A percentile compares a stretch with the other conserved stretches of the same genome.
Evolutionary conservation across 768 basidiomycete species (phyloP).

Genomic region (Mycena indigotica): DNA sequence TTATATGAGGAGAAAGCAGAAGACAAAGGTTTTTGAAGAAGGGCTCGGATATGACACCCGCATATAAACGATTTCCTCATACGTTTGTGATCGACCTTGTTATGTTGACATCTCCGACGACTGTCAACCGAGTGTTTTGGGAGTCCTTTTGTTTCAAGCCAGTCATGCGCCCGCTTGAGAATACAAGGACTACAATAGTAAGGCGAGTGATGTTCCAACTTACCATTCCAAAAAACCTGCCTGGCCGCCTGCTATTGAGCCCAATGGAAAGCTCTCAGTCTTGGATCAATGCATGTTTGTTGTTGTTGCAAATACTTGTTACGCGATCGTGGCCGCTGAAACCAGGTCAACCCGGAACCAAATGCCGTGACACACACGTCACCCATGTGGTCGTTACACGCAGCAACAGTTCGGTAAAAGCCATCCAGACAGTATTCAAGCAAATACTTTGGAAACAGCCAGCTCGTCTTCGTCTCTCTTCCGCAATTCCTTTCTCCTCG

Average conservation of each 20-base stretch:
- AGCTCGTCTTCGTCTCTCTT: constrained; percentile 74
- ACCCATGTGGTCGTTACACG: background rate
- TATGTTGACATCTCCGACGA: background rate
- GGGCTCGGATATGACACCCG: background rate
- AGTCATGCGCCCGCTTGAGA: background rate
- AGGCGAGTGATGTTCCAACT: background rate
- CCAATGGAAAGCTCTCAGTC: no score
- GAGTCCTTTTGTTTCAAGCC: background rate
- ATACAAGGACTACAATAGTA: background rate
- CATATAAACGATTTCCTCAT: background rate
- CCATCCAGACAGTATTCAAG: constrained; percentile 44
- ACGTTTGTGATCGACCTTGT: background rate
- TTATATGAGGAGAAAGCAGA: constrained; percentile 23
- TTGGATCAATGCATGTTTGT: no score
- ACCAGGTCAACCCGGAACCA: background rate
- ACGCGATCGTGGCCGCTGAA: background rate
- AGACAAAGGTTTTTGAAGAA: constrained; percentile 31
- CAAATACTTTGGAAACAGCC: constrained; percentile 87
- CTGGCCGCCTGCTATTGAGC: background rate
- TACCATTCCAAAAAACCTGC: background rate
- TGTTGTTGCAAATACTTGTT: background rate
- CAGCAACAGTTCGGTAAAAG: background rate
- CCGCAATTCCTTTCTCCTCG: constrained; percentile 63
- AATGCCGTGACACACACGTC: background rate
- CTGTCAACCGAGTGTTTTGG: background rate